These are phyloP conservation scores for Hericium alpestre DNA, from an alignment of 768 basidiomycete genomes.

Conservation along the genomic window DNA sequence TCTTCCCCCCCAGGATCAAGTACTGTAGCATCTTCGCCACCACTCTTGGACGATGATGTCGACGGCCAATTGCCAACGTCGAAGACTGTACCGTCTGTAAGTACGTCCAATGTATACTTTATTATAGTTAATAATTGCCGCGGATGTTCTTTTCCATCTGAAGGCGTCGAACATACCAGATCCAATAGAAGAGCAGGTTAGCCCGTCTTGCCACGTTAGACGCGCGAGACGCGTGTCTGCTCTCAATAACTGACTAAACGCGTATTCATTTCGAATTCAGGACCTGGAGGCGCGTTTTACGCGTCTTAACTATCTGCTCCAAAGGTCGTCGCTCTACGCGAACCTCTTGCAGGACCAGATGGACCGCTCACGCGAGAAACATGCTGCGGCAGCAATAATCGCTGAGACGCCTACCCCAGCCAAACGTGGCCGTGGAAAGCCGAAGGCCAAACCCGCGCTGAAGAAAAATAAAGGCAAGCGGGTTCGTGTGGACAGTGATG, in stretches of 20 bases:
- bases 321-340: constrained; percentile 71
- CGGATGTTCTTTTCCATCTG: neutral
- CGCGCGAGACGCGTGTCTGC: neutral
- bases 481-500: constrained; percentile 2
- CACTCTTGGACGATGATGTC: neutral
- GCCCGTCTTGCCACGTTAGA: too few species aligned
- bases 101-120: neutral
- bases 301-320: constrained; percentile 55
- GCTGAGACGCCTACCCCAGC: constrained; percentile 10
- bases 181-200: neutral
- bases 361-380: constrained; percentile 30
- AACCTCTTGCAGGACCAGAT: constrained; percentile 61
- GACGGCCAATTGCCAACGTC: too few species aligned
- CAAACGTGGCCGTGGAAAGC: constrained; percentile 9
- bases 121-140: neutral
- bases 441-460: neutral
- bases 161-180: neutral
- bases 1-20: neutral
- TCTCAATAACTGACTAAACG: neutral
- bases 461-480: constrained; percentile 7
- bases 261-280: constrained; percentile 18
- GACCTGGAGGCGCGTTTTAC: constrained; percentile 39
- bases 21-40: constrained; percentile 1
- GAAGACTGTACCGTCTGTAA: neutral
- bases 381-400: constrained; percentile 5